Evolutionary conservation across 352 stramenopile species (phyloP).

Genomic region (Phytophthora constricta): DNA sequence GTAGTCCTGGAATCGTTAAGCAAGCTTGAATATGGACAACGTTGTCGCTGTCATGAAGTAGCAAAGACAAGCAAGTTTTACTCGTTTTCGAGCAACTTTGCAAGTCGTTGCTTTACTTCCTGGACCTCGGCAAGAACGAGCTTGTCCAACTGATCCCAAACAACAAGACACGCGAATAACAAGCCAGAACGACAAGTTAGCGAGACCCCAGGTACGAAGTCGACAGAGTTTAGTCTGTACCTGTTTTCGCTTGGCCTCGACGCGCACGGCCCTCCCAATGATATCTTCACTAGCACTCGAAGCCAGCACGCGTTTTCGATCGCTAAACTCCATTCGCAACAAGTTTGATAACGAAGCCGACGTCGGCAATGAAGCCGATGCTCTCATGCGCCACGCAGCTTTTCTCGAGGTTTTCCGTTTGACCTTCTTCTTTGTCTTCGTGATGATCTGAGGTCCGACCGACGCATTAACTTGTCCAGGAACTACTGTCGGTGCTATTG

Average conservation of each 20-base stretch:
- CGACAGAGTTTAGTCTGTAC: slow-evolving; percentile 27
- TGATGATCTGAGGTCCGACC: slow-evolving; percentile 3
- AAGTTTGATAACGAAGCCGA: slow-evolving; percentile 43
- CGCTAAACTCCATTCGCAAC: slow-evolving; percentile 43
- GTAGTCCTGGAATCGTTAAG: slow-evolving; percentile 4
- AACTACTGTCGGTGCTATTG: not conserved
- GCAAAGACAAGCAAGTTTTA: slow-evolving; percentile 1
- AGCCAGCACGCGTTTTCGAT: slow-evolving; percentile 11
- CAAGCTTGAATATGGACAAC: no score
- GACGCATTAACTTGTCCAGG: not conserved
- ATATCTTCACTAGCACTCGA: slow-evolving; percentile 39
- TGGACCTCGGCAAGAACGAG: slow-evolving; percentile 70
- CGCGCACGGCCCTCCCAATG: slow-evolving; percentile 51
- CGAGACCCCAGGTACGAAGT: not conserved
- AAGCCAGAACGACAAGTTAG: not conserved
- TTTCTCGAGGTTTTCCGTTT: slow-evolving; percentile 27
- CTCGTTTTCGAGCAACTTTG: slow-evolving; percentile 45
- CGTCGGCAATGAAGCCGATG: slow-evolving; percentile 2
- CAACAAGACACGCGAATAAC: not conserved
- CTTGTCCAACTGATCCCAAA: slow-evolving; percentile 58
- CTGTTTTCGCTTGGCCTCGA: slow-evolving; percentile 69
- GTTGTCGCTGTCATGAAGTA: not conserved
- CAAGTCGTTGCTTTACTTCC: slow-evolving; percentile 69
- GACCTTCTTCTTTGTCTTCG: slow-evolving; percentile 24
- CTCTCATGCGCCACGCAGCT: slow-evolving; percentile 1